Evolutionary conservation across 257 asterid species (phyloP), one percentile per base, ranked within the genome.

Genomic region (Solanum chaucha): DNA sequence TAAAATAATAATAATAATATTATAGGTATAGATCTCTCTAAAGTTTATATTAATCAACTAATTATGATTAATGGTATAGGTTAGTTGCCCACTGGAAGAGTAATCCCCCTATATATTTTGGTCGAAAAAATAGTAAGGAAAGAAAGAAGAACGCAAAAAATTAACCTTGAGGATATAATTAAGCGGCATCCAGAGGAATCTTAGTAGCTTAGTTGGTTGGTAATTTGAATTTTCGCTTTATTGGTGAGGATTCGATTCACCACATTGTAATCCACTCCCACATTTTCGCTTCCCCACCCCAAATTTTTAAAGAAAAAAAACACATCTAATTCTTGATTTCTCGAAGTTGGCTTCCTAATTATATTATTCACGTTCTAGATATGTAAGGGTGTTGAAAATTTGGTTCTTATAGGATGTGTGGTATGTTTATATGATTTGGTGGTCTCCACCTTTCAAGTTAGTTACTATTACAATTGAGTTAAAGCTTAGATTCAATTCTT

Each of bases 191-290:
- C 61, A 0, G 3, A 51, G 8, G 10, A 51, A 51, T 17, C 8
- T 51, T 1, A 17, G 10, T 51, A 15, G 1, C 8, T 51, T 1
- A 17, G 10, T 51, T 51, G 1, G 10, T 51, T 51, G 61, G 8
- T 51, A 1, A 17, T 0, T 1, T 51, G 61, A 51, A 51, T 51
- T 51, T 1, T 0, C n/a, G 0, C 0, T 1, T 6, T 51, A 51
- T 0, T 51, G 1, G 9, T 51, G 61, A 51, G n/a, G 1, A 51
- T 51, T 51, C 9, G 1, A 51, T 51, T 51, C 3, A 3, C 8
- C 59, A 51, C 0, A 1, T 51, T 51, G 4, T 51, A 51, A 51
- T 51, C 8, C 61, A 15, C 22, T 41, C 48, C 11, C 46, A 10
- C 48, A 41, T 41, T 41, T 41, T 1, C 3, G 13, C 4, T 11